Evolutionary conservation across 208 protist species (phyloP).

Genomic region (Phytomonas sp.): DNA sequence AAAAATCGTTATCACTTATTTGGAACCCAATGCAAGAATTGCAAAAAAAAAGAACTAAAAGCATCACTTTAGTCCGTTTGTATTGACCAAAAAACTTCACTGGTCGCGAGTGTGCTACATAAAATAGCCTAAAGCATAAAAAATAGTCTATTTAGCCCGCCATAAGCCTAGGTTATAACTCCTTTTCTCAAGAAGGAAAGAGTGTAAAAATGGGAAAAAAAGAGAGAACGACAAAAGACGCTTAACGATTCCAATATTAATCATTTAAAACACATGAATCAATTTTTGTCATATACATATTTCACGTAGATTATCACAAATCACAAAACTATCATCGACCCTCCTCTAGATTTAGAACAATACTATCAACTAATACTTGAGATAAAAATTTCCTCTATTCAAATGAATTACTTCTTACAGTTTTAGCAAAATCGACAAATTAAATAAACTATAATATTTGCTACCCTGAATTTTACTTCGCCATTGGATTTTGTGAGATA

Average conservation of each 20-base stretch:
- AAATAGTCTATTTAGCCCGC: not conserved
- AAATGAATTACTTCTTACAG: constrained; percentile 1
- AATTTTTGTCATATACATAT: not conserved
- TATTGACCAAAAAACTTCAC: not conserved
- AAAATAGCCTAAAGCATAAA: not conserved
- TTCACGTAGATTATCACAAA: not conserved
- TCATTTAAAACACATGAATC: not conserved
- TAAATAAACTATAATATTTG: constrained; percentile 7
- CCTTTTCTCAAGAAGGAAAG: not conserved
- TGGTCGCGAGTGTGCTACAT: not conserved
- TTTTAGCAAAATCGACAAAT: not conserved
- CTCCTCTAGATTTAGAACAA: not conserved
- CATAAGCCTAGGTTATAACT: not conserved
- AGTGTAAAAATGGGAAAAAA: not conserved
- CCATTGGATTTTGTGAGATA: constrained; percentile 92
- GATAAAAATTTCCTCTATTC: not conserved
- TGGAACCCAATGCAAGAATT: not conserved
- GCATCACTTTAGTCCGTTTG: not conserved
- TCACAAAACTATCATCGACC: not conserved
- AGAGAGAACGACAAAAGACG: not conserved
- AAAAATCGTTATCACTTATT: not conserved
- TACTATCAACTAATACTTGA: not conserved
- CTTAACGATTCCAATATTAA: not conserved
- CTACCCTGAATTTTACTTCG: constrained; percentile 70
- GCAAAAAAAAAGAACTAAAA: not conserved